Conservation (phyloP, 2,329 filamentous ascomycete genomes). For the Phialophora expanda region DNA sequence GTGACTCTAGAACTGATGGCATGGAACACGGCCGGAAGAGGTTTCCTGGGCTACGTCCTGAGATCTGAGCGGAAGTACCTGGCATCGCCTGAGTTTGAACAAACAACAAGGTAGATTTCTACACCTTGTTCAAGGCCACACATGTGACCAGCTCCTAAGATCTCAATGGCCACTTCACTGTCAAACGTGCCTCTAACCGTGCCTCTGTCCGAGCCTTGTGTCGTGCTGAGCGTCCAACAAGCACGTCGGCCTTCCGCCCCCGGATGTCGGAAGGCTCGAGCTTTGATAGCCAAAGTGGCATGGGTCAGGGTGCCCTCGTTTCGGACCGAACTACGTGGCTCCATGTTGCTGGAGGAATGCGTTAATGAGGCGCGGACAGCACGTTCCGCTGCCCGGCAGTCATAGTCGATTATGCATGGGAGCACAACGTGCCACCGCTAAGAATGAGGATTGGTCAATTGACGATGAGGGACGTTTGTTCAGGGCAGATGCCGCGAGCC, state of each 20-base stretch:
- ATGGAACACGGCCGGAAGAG: not conserved
- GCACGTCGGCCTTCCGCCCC: not conserved
- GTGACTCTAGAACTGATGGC: not conserved
- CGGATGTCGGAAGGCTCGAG: not conserved
- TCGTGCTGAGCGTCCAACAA: not conserved
- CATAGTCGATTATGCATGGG: constrained; percentile 25
- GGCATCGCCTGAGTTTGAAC: not conserved
- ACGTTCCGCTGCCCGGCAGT: constrained; percentile 29
- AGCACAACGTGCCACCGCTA: constrained; percentile 31
- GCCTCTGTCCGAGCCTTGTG: not conserved
- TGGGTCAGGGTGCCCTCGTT: constrained; percentile 18
- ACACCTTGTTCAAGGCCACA: not conserved
- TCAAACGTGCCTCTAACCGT: not conserved
- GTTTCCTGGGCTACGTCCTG: not conserved
- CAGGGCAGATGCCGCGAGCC: constrained; percentile 17
- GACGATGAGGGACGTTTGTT: not conserved
- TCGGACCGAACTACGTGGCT: constrained; percentile 32
- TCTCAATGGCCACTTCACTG: constrained; percentile 1
- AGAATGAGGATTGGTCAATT: constrained; percentile 29
- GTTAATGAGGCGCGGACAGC: constrained; percentile 25
- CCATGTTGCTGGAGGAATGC: constrained; percentile 22
- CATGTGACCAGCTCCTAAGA: not conserved
- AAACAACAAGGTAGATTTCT: not conserved
- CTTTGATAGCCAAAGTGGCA: constrained; percentile 4
- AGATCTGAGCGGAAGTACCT: not conserved